phyloP scores from a whole-genome alignment of 331 rosid genomes.

The Ulmus americana region DNA sequence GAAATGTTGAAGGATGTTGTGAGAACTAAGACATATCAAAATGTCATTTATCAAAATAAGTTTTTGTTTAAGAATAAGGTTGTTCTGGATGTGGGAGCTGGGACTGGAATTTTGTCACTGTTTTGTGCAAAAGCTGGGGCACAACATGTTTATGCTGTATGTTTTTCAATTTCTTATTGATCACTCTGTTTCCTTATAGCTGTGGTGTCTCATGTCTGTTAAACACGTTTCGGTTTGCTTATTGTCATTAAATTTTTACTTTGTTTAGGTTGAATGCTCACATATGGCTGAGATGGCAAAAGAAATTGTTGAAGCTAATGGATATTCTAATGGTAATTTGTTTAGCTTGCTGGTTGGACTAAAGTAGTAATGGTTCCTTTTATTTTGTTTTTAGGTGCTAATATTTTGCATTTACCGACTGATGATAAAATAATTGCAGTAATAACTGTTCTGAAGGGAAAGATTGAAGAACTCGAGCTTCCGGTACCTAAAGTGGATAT shows the following conservation, averaged over 20 bases:
- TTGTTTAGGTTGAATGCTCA: constrained; percentile 83
- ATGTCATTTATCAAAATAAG: constrained; percentile 86
- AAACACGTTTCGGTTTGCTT: neutral
- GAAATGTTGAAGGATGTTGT: constrained; percentile 97
- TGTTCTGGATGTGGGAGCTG: constrained; percentile 98
- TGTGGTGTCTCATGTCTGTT: neutral
- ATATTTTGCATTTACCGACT: constrained; percentile 18
- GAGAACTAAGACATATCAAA: constrained; percentile 91
- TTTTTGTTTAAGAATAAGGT: constrained; percentile 75
- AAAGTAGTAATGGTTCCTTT: neutral
- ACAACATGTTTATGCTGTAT: constrained; percentile 82
- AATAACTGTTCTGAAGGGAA: constrained; percentile 87
- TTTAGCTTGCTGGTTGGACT: neutral
- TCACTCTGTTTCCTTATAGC: no score
- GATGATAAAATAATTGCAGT: constrained; percentile 38
- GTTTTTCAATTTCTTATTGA: constrained; percentile 3
- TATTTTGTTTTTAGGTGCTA: neutral
- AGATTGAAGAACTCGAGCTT: constrained; percentile 92
- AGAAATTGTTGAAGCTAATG: constrained; percentile 83
- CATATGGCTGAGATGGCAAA: constrained; percentile 96
- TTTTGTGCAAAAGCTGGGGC: constrained; percentile 99
- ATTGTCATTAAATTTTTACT: neutral
- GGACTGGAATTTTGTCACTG: constrained; percentile 92
- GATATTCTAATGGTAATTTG: constrained; percentile 62
- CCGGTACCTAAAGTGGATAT: constrained; percentile 90